Evolutionary conservation across 768 basidiomycete genomes (phyloP).

Genomic region (Tylopilus rubrobrunneus): DNA sequence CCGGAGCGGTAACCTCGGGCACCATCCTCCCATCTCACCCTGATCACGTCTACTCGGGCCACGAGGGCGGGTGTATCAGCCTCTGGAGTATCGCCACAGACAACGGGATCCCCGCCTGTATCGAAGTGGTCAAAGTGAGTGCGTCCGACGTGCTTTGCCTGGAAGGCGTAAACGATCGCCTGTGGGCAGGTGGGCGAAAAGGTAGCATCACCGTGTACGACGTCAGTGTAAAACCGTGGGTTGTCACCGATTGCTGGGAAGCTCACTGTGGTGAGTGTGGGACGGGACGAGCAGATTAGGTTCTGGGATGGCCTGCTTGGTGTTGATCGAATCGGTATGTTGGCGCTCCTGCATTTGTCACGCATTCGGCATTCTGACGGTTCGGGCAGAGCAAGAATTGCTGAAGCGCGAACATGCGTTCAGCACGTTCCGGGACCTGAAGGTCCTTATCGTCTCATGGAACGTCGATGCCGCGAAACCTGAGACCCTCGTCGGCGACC

Average conservation of each 20-base stretch:
- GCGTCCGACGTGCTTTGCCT: constrained; percentile 78
- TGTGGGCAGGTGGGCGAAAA: constrained; percentile 87
- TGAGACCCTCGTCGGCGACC: constrained; percentile 58
- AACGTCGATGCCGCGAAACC: constrained; percentile 90
- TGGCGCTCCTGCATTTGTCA: constrained; percentile 7
- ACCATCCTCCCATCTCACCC: constrained; percentile 69
- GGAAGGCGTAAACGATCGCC: constrained; percentile 74
- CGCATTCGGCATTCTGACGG: neutral
- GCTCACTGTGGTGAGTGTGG: constrained; percentile 71
- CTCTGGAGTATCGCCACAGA: constrained; percentile 63
- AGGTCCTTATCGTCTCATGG: constrained; percentile 82
- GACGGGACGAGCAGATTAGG: constrained; percentile 65
- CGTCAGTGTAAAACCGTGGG: constrained; percentile 70
- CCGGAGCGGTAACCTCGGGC: constrained; percentile 81
- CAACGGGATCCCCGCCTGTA: constrained; percentile 59
- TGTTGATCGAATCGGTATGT: constrained; percentile 81
- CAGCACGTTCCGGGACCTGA: constrained; percentile 75
- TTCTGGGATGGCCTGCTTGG: constrained; percentile 91
- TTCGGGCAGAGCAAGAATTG: constrained; percentile 63
- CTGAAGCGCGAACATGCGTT: constrained; percentile 71
- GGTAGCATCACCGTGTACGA: constrained; percentile 84
- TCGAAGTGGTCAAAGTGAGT: constrained; percentile 76
- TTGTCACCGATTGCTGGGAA: constrained; percentile 81
- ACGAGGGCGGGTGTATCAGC: constrained; percentile 86
- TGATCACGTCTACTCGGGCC: constrained; percentile 73